These are phyloP conservation scores for Claviceps capensis DNA, from an alignment of 2,329 filamentous ascomycete genomes.

Conservation along the genomic window DNA sequence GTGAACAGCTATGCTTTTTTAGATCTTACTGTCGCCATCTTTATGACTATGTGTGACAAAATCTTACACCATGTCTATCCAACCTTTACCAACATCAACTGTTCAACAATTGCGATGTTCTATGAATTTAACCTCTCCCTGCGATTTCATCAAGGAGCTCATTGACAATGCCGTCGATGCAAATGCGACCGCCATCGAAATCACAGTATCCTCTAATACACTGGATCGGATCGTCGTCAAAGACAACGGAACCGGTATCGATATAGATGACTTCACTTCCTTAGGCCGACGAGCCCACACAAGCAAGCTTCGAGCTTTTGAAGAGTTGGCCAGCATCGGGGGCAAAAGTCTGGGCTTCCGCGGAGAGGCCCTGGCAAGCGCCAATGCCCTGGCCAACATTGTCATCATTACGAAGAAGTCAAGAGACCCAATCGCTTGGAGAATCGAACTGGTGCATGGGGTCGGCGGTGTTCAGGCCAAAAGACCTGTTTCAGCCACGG, in stretches of 20 bases:
- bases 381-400: slow-evolving; percentile 45
- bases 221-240: slow-evolving; percentile 56
- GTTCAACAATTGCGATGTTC: slow-evolving; percentile 46
- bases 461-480: slow-evolving; percentile 17
- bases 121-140: slow-evolving; percentile 44
- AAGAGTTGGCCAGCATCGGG: slow-evolving; percentile 44
- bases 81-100: slow-evolving; percentile 32
- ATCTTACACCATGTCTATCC: slow-evolving; percentile 31
- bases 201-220: slow-evolving; percentile 51
- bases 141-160: slow-evolving; percentile 58
- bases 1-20: too few species aligned
- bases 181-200: slow-evolving; percentile 48
- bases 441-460: slow-evolving; percentile 27
- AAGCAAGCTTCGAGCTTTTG: slow-evolving; percentile 55
- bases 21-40: neutral
- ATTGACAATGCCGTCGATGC: slow-evolving; percentile 68
- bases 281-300: slow-evolving; percentile 58
- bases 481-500: slow-evolving; percentile 34
- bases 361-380: slow-evolving; percentile 58
- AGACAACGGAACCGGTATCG: slow-evolving; percentile 63
- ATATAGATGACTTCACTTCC: slow-evolving; percentile 42
- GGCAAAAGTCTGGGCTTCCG: slow-evolving; percentile 58
- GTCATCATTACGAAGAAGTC: slow-evolving; percentile 49
- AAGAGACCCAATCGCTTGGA: slow-evolving; percentile 43
- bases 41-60: neutral